These are phyloP conservation scores for Clonostachys rosea DNA, from an alignment of 2,329 filamentous ascomycete species.

Conservation along the genomic window DNA sequence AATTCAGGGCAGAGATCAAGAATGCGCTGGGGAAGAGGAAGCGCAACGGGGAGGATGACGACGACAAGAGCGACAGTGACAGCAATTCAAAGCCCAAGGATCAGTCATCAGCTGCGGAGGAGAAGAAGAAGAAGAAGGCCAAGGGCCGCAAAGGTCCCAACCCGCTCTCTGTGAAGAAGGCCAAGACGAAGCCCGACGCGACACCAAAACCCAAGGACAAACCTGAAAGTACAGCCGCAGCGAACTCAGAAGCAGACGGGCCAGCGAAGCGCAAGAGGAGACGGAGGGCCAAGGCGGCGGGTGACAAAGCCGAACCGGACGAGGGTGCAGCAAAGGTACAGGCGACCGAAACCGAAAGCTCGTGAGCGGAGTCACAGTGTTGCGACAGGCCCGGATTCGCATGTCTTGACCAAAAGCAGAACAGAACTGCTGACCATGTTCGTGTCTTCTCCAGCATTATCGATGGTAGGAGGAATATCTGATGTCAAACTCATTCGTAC, in stretches of 20 bases:
- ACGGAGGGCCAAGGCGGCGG: slow-evolving; percentile 19
- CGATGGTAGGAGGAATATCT: too few species aligned
- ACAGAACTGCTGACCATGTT: too few species aligned
- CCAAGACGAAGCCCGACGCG: slow-evolving; percentile 42
- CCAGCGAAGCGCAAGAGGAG: slow-evolving; percentile 21
- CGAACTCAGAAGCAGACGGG: slow-evolving; percentile 15
- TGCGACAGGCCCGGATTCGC: too few species aligned
- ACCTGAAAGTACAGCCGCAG: slow-evolving; percentile 18
- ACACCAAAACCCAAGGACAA: slow-evolving; percentile 26
- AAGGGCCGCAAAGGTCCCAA: slow-evolving; percentile 67
- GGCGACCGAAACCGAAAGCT: too few species aligned
- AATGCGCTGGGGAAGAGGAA: slow-evolving; percentile 43
- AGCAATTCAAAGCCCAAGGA: slow-evolving; percentile 1
- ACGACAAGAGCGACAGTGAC: slow-evolving; percentile 25
- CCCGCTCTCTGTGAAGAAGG: slow-evolving; percentile 66
- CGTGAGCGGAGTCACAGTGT: too few species aligned
- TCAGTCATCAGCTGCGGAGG: not conserved
- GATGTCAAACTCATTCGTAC: too few species aligned
- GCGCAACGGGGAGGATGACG: slow-evolving; percentile 35
- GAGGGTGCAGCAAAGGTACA: too few species aligned
- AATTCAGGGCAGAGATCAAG: slow-evolving; percentile 68
- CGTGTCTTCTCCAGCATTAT: too few species aligned
- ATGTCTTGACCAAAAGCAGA: too few species aligned
- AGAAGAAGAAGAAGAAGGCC: slow-evolving; percentile 40
- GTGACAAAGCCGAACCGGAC: slow-evolving; percentile 1